phyloP scores from a whole-genome alignment of 2,329 filamentous ascomycete species.

The Rhexocercosporidium sp. region DNA sequence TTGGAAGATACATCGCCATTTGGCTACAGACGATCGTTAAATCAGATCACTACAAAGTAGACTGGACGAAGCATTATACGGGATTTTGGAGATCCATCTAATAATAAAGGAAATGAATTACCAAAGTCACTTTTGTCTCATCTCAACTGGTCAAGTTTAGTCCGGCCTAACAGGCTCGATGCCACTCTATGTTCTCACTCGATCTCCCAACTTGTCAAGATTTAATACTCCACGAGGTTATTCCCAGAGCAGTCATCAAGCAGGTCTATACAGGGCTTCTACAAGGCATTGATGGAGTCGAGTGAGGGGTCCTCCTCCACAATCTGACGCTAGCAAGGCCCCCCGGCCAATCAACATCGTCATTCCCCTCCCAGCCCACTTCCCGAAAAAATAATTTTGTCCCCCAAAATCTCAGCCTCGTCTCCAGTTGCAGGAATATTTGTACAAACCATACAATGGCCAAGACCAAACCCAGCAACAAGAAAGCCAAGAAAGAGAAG shows the following conservation, averaged over 20 bases:
- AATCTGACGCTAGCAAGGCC: background rate
- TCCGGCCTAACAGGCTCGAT: background rate
- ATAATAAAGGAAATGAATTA: conserved; percentile 27
- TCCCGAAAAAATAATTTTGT: conserved; percentile 11
- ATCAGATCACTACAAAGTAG: conserved; percentile 11
- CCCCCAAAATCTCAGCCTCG: conserved; percentile 7
- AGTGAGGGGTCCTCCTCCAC: background rate
- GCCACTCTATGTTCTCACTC: background rate
- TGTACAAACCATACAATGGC: conserved; percentile 38
- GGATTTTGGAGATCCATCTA: conserved; percentile 11
- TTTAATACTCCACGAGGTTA: background rate
- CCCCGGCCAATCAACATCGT: conserved; percentile 7
- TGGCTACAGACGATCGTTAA: conserved; percentile 25
- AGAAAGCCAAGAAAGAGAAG: conserved; percentile 39
- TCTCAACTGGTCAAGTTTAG: background rate
- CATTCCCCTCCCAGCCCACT: conserved; percentile 12
- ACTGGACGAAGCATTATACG: conserved; percentile 5
- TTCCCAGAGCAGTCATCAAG: background rate
- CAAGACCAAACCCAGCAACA: conserved; percentile 42
- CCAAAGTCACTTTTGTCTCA: background rate
- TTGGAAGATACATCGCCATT: conserved; percentile 11
- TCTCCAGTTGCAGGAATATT: background rate
- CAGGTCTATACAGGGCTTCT: conserved; percentile 2
- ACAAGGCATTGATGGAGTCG: background rate
- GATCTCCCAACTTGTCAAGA: background rate